Percentiles rank a stretch among this genome's conserved stretches.
phyloP scores from a whole-genome alignment of 768 basidiomycete genomes.

The Phlebiopsis flavidoalba region DNA sequence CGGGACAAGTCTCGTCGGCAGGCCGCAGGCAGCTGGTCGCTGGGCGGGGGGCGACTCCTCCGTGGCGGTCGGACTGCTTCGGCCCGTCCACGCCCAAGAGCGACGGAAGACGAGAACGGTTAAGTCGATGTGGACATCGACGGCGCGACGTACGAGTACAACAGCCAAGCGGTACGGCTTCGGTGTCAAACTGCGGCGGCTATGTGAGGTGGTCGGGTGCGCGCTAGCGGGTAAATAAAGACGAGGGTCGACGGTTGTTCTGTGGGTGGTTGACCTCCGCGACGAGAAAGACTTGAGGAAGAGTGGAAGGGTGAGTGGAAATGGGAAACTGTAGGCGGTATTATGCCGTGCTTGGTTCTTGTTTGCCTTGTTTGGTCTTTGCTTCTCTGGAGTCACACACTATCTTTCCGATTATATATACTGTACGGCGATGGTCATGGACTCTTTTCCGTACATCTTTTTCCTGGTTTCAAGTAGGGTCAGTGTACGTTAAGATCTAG shows the following conservation, averaged over 20 bases:
- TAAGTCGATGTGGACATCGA: constrained; percentile 25
- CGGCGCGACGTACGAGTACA: constrained; percentile 26
- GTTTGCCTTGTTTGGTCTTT: neutral
- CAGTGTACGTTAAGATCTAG: neutral
- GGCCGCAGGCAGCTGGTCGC: constrained; percentile 43
- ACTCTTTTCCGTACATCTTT: neutral
- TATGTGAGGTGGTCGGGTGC: constrained; percentile 22
- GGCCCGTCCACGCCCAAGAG: constrained; percentile 22
- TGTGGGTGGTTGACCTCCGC: constrained; percentile 14
- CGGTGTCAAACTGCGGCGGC: constrained; percentile 22
- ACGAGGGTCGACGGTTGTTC: constrained; percentile 35
- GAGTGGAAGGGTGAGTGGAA: constrained; percentile 55
- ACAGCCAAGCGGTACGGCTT: constrained; percentile 24
- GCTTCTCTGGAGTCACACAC: neutral
- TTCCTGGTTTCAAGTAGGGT: neutral
- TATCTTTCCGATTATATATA: neutral
- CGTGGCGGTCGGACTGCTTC: constrained; percentile 34
- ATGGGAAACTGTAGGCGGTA: constrained; percentile 60
- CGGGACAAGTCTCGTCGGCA: constrained; percentile 20
- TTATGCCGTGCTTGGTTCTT: neutral
- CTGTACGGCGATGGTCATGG: neutral
- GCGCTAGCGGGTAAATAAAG: constrained; percentile 28
- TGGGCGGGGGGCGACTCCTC: constrained; percentile 51
- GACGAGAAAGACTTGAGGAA: constrained; percentile 33
- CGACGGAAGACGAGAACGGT: constrained; percentile 32